Base-by-base conservation (phyloP, 176 grass and related monocot genomes). In the Paspalum notatum region DNA sequence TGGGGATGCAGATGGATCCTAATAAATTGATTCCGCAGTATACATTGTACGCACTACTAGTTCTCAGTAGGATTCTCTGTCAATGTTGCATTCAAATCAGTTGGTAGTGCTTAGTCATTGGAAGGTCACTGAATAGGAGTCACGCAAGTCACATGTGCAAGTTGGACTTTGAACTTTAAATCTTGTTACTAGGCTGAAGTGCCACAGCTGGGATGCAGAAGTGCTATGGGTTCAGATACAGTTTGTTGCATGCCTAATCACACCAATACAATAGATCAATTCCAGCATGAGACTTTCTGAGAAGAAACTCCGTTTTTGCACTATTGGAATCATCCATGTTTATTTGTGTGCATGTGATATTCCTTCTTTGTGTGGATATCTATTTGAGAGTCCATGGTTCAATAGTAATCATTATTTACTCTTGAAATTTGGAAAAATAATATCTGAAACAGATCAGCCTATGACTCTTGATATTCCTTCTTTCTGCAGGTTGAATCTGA, bases 401-500 rank as follows among this genome's bases (percentile, higher is more conserved):
- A 57, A 66, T 72, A 49, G n/a, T 47, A 39, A 52, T 5, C 1
- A 54, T 2, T 11, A 38, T 75, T 39, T 38, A 11, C 6, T 32
- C 58, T 37, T 63, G 80, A 50, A 17, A 44, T 74, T 8, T 2
- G 9, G 9, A 71, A 52, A 11, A 3, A 18, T 17, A 51, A 22
- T n/a, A n/a, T 0, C 22, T 42, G 12, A 37, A 69, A 21, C 10
- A 66, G 1, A 67, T 56, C 75, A 20, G 62, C 59, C 5, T 43
- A 54, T 45, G 14, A n/a, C n/a, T n/a, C n/a, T n/a, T n/a, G n/a
- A n/a, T 52, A 45, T 62, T 7, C 20, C 41, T 73, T 12, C 65
- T 26, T 84, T 80, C 41, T 95, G 79, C 83, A 95, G 95, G 95
- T 95, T 66, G 92, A 99, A 71, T 91, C 90, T 43, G 96, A 99